Conservation (phyloP, 441 rosid species). For the Macaranga tanarius region DNA sequence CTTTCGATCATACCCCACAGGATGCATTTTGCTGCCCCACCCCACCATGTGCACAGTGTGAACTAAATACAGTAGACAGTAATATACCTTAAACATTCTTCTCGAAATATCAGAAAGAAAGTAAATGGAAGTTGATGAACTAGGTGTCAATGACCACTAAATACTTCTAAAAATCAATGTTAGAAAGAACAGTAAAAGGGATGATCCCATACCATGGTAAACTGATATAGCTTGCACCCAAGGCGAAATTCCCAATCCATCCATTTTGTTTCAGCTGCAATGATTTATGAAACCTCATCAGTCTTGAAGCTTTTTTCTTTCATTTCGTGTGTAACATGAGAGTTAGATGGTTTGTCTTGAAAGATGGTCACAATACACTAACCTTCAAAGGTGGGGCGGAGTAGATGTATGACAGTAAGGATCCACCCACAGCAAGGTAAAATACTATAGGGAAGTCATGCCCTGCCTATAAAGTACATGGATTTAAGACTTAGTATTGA, state of each 20-base stretch:
- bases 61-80: not conserved
- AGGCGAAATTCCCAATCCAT: slow-evolving; percentile 94
- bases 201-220: slow-evolving; percentile 73
- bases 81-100: not conserved
- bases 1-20: not conserved
- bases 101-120: slow-evolving; percentile 6
- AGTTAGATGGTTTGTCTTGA: slow-evolving; percentile 8
- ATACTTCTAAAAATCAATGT: not conserved
- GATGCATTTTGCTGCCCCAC: not conserved
- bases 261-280: slow-evolving; percentile 98
- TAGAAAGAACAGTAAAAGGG: slow-evolving; percentile 11
- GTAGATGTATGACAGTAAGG: slow-evolving; percentile 85
- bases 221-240: slow-evolving; percentile 96
- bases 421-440: slow-evolving; percentile 95
- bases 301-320: slow-evolving; percentile 23
- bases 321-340: not conserved
- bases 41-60: not conserved
- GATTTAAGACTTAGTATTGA: slow-evolving; percentile 25
- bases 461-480: slow-evolving; percentile 65
- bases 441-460: slow-evolving; percentile 71
- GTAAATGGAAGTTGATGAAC: not conserved
- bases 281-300: slow-evolving; percentile 22
- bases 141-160: not conserved
- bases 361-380: slow-evolving; percentile 15
- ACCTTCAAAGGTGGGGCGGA: slow-evolving; percentile 99